These are phyloP conservation scores for Lactifluus rugatus DNA, from an alignment of 768 basidiomycete species.

Conservation along the genomic window DNA sequence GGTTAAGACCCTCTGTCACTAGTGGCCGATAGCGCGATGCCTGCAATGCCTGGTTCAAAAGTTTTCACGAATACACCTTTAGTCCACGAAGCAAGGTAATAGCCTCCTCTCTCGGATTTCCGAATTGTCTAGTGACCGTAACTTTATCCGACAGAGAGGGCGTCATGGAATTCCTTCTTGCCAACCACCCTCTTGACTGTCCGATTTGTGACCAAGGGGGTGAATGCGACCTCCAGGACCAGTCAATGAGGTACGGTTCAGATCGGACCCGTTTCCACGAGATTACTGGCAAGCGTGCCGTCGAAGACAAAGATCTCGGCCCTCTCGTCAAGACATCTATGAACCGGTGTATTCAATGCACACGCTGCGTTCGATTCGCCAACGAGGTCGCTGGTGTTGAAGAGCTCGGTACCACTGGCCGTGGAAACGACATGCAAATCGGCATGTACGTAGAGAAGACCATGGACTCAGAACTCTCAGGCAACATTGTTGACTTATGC, in stretches of 20 bases:
- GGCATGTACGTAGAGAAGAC: slow-evolving; percentile 97
- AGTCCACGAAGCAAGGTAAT: slow-evolving; percentile 78
- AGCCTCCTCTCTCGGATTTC: not conserved
- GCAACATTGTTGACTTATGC: slow-evolving; percentile 94
- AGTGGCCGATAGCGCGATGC: slow-evolving; percentile 67
- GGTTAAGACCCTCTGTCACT: not conserved
- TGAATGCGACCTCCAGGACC: slow-evolving; percentile 97
- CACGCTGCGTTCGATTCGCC: slow-evolving; percentile 96
- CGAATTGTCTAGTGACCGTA: slow-evolving; percentile 14
- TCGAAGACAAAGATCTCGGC: slow-evolving; percentile 96
- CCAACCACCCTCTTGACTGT: slow-evolving; percentile 97
- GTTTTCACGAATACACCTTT: slow-evolving; percentile 91
- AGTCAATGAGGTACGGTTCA: slow-evolving; percentile 98
- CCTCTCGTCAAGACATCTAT: slow-evolving; percentile 97
- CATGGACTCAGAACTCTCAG: slow-evolving; percentile 95
- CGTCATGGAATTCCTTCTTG: slow-evolving; percentile 97
- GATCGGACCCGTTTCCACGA: slow-evolving; percentile 98
- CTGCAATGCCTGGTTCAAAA: slow-evolving; percentile 89
- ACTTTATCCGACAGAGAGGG: slow-evolving; percentile 54
- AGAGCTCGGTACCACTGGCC: slow-evolving; percentile 92
- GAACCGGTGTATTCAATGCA: slow-evolving; percentile 99
- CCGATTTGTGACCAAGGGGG: slow-evolving; percentile 99
- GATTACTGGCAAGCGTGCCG: slow-evolving; percentile 93
- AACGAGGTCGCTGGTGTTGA: slow-evolving; percentile 99
- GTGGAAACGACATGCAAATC: slow-evolving; percentile 97